Conservation (phyloP, 495 filamentous ascomycete genomes). For the Penicillium steckii region DNA sequence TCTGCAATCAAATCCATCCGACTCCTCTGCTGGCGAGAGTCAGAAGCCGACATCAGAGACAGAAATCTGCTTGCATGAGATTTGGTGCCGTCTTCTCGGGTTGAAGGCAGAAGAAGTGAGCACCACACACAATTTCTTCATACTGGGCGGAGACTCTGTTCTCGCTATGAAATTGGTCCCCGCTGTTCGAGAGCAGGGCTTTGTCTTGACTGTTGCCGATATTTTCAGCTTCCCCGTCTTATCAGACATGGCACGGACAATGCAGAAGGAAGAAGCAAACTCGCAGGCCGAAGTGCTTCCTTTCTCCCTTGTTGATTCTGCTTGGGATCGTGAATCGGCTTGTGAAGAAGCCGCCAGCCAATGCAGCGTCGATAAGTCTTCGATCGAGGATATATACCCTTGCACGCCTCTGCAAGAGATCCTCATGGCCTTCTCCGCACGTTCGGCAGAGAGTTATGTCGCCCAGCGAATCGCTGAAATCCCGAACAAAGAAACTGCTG, state of each 20-base stretch:
- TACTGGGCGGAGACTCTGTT: constrained; percentile 46
- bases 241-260: constrained; percentile 1
- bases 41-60: constrained; percentile 3
- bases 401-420: constrained; percentile 53
- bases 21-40: background rate
- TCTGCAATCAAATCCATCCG: background rate
- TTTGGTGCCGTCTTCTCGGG: constrained; percentile 48
- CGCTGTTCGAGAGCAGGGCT: constrained; percentile 30
- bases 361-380: background rate
- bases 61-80: constrained; percentile 40
- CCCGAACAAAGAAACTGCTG: constrained; percentile 13
- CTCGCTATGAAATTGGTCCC: constrained; percentile 47
- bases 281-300: constrained; percentile 6
- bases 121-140: constrained; percentile 46
- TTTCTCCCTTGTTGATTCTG: constrained; percentile 1
- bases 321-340: background rate
- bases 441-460: constrained; percentile 49
- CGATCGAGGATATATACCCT: constrained; percentile 30
- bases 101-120: constrained; percentile 35
- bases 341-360: background rate
- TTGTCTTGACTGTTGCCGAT: constrained; percentile 37
- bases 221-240: constrained; percentile 37
- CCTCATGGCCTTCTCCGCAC: constrained; percentile 50
- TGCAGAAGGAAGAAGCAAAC: constrained; percentile 1
- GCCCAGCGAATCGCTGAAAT: constrained; percentile 41